Evolutionary conservation across 176 grass and related monocot species (phyloP).

Genomic region (Aegilops longissima): DNA sequence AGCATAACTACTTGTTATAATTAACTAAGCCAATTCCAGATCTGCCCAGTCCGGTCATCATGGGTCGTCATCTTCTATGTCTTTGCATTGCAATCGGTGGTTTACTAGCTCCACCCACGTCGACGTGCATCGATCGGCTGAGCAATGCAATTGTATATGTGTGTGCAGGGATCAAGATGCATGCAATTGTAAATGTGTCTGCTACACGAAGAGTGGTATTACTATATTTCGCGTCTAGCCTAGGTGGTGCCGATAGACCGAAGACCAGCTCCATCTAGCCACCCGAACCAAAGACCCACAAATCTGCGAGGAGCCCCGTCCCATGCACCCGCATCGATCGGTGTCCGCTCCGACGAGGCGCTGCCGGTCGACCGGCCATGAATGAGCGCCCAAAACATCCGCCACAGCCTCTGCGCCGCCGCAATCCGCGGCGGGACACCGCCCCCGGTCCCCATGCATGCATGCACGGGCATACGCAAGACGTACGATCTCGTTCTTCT

Average conservation of each 20-base stretch:
- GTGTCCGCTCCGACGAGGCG: conserved; percentile 13
- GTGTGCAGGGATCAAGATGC: background rate
- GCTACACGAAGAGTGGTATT: background rate
- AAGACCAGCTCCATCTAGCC: background rate
- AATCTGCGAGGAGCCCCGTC: background rate
- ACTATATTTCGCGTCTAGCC: background rate
- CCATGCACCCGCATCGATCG: background rate
- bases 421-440: conserved; percentile 32
- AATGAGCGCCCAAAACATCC: conserved; percentile 35
- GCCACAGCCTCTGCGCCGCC: conserved; percentile 21
- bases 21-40: background rate
- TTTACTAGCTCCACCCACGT: background rate
- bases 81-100: background rate
- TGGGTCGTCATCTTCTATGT: background rate
- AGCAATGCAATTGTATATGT: background rate
- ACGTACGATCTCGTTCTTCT: no score
- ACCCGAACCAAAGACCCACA: background rate
- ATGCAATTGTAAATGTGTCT: background rate
- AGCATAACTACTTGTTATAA: background rate
- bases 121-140: background rate
- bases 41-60: background rate
- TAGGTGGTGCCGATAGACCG: background rate
- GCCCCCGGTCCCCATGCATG: background rate
- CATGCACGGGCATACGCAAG: no score
- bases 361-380: conserved; percentile 31